Percentiles rank a stretch among this genome's conserved stretches.
phyloP scores from a whole-genome alignment of 2,329 filamentous ascomycete species.

The Rhynchosporium agropyri region DNA sequence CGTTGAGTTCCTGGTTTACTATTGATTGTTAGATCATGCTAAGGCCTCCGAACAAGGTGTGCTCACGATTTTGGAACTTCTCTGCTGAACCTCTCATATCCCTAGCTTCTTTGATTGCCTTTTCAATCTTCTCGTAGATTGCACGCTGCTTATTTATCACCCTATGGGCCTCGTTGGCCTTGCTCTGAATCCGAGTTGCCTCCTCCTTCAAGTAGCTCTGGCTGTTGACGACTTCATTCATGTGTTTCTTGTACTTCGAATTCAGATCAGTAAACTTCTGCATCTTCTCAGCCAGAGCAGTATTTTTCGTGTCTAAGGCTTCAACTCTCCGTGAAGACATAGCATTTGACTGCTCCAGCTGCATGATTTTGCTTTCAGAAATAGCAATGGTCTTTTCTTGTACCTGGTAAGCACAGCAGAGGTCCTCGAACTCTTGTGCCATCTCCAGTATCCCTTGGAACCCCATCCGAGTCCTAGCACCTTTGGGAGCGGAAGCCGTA shows the following conservation, averaged over 20 bases:
- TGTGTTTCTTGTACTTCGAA: conserved; percentile 39
- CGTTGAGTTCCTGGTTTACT: conserved; percentile 21
- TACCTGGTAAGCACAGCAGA: conserved; percentile 18
- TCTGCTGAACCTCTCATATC: conserved; percentile 15
- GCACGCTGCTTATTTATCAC: neutral
- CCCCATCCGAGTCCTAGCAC: neutral
- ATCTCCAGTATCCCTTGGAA: conserved; percentile 1
- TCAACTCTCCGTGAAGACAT: conserved; percentile 21
- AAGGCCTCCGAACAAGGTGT: neutral
- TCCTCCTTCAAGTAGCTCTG: conserved; percentile 34
- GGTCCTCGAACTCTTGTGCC: neutral
- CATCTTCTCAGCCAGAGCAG: conserved; percentile 32
- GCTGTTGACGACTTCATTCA: conserved; percentile 40
- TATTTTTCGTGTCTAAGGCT: conserved; percentile 27
- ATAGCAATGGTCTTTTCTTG: conserved; percentile 20
- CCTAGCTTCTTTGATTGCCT: conserved; percentile 14
- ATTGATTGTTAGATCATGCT: neutral
- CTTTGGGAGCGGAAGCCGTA: neutral
- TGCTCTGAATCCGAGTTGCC: conserved; percentile 20
- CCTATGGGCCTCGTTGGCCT: neutral
- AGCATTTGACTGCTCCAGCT: conserved; percentile 14
- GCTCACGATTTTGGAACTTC: conserved; percentile 2
- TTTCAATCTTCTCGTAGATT: conserved; percentile 14
- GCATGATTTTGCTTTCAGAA: conserved; percentile 24
- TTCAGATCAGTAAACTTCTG: conserved; percentile 36